Base-by-base conservation (phyloP, 176 grass and related monocot genomes). In the Rhynchospora breviuscula region DNA sequence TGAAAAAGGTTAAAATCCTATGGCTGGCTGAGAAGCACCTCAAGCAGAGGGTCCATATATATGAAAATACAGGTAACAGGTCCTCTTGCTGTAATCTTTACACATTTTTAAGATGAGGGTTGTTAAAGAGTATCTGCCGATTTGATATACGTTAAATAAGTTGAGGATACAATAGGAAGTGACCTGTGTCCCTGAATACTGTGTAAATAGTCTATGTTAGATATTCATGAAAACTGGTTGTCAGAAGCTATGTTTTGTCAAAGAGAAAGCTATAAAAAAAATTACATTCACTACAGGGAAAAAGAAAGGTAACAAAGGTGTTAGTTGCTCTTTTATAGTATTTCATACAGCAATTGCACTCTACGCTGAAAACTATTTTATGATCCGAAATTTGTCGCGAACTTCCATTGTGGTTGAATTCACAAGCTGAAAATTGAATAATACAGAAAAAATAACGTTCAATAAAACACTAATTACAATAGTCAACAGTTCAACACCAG, bases 301-400 rank as follows among this genome's bases (percentile, higher is more conserved):
- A 54, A 53, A 26, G 0, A 31, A n/a, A 9, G 4, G 2, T 2
- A 47, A 19, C 2, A 47, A 43, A 63, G 1, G 26, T 11, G 26
- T 5, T 62, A 65, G 63, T 7, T 9, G 15, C 63, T 81, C 73
- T 53, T 61, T 86, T 63, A 72, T 77, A 73, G 78, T 0, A 10
- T 15, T 14, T 7, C 6, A 2, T 54, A 15, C 48, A 51, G 53
- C 49, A 76, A 54, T 54, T 15, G 22, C 53, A 52, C n/a, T 81
- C 80, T 25, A 62, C 45, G 62, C 40, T 1, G 52, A 81, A 80
- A 51, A 48, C 78, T 56, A 7, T 61, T 93, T 97, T 44, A 88
- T 66, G 84, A 97, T 88, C 47, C 59, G 90, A 78, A 97, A 97
- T 47, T 86, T 87, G 81, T 97, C 91, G 21, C 63, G 87, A 40